Evolutionary conservation across 2,329 filamentous ascomycete genomes (phyloP), one percentile per base, ranked within the genome.

Genomic region (Calonectria montana): DNA sequence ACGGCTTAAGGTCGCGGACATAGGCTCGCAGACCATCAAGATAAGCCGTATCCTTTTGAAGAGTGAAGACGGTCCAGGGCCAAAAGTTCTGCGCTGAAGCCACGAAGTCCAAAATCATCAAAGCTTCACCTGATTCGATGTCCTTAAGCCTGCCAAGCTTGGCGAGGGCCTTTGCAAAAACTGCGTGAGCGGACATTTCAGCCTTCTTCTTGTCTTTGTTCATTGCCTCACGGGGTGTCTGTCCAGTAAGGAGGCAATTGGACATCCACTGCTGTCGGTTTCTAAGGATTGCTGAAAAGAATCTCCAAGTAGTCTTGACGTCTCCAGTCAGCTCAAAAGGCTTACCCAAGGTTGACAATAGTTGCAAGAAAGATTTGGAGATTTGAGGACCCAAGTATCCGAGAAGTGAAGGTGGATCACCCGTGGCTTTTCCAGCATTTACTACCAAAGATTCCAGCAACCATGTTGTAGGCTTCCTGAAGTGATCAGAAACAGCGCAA

Each of bases 261-360:
- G 96, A 94, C 86, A 99, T 94, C 94, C 96, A 98, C 80, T 98
- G 96, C 81, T 99, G 97, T 74, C 95, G 92, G 81, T 95, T 96
- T 75, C 94, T 93, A 72, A 99, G 90, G 57, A 98, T 93, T 3
- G 93, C 92, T 2, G 96, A 94, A 65, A 98, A 91, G 79, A 99
- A 92, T 69, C 90, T 91, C 97, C 96, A 99, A 23, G 95, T 93
- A 9, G 88, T 87, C 48, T 91, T 89, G 47, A 93, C 91, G 66
- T 95, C 90, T 7, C 87, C 82, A 2, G 89, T 84, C 76, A 95
- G 88, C 65, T 90, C 87, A 69, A 97, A 89, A 4, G 96, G 95
- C 75, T 91, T 91, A 76, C 96, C 94, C 29, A 98, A 87, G 71
- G 91, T 90, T 5, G 94, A 92, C 8, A 98, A 85, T 7, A 97